These are phyloP conservation scores for Arctium minus DNA, from an alignment of 129 eudicot species.

Conservation along the genomic window DNA sequence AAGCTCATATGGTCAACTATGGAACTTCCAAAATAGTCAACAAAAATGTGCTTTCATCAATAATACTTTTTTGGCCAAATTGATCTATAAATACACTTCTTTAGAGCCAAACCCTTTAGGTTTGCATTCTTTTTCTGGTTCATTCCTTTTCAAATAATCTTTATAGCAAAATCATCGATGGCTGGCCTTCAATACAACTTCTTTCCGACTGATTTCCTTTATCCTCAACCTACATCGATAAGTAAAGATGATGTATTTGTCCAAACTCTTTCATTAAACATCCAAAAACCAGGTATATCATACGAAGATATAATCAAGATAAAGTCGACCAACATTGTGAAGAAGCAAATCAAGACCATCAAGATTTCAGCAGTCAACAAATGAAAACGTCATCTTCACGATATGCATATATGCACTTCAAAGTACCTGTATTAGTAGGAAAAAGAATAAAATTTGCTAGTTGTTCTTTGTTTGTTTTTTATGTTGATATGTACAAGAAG, in stretches of 20 bases:
- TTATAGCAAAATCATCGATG: constrained; percentile 16
- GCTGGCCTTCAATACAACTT: constrained; percentile 44
- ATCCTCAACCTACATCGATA: constrained; percentile 20
- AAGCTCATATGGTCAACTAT: background rate
- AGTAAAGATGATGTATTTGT: background rate
- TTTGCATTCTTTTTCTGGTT: background rate
- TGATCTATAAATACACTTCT: constrained; percentile 26
- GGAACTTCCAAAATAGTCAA: constrained; percentile 3
- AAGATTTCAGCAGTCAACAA: constrained; percentile 9
- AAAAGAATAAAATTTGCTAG: background rate
- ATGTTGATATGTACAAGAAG: background rate
- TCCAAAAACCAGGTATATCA: constrained; percentile 5
- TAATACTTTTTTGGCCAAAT: background rate
- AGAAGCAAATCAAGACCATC: constrained; percentile 26
- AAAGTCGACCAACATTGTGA: background rate
- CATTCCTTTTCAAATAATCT: background rate
- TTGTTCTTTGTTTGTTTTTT: background rate
- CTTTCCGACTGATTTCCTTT: constrained; percentile 42
- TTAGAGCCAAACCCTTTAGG: constrained; percentile 17
- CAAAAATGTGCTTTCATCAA: constrained; percentile 10
- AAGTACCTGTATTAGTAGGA: constrained; percentile 2
- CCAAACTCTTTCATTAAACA: constrained; percentile 17
- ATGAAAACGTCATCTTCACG: constrained; percentile 7
- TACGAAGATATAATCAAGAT: constrained; percentile 11
- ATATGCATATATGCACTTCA: background rate